Evolutionary conservation across 352 stramenopile species (phyloP), one percentile per base, ranked within the genome.

Genomic region (Blastocystis sp.): DNA sequence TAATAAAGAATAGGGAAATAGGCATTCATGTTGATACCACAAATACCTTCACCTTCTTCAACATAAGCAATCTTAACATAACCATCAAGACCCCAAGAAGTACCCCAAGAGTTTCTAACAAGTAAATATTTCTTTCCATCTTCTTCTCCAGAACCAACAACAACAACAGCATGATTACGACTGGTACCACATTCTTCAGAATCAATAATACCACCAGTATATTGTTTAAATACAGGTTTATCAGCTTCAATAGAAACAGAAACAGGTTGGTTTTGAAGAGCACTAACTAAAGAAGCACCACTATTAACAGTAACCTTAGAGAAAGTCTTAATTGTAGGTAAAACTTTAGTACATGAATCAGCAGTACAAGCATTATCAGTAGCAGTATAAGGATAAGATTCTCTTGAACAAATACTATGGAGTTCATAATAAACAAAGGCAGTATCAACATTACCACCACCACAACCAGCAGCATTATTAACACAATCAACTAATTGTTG

Each of bases 101-200:
- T 67, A 23, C 87, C 88, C 87, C 86, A 95, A 28, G 87, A 93
- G 73, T 97, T 97, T 71, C 93, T 94, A 3, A 96, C 79, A 64
- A 91, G 94, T 86, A 86, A 96, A 70, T 81, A 96, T 23, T 78
- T 75, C 25, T 80, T 68, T 49, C 73, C 73, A 58, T 80, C 45
- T 48, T 81, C 78, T 9, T 70, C 79, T 43, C 86, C 87, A 69
- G 95, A 97, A 9, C 88, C 88, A 9, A 95, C 86, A 10, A 81
- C 79, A 57, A 95, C 73, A 16, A 95, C 86, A 36, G 84, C 91
- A 67, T 97, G 89, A 71, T 97, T 88, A 36, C 95, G 79, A 48
- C 88, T 80, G 25, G 80, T 80, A 55, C 87, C 89, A 43, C 76
- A 90, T 43, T 33, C 39, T 6, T 62, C 66, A 58, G 73, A 71